Base-by-base conservation (phyloP, 352 stramenopile genomes). In the Pythium brachiatum region DNA sequence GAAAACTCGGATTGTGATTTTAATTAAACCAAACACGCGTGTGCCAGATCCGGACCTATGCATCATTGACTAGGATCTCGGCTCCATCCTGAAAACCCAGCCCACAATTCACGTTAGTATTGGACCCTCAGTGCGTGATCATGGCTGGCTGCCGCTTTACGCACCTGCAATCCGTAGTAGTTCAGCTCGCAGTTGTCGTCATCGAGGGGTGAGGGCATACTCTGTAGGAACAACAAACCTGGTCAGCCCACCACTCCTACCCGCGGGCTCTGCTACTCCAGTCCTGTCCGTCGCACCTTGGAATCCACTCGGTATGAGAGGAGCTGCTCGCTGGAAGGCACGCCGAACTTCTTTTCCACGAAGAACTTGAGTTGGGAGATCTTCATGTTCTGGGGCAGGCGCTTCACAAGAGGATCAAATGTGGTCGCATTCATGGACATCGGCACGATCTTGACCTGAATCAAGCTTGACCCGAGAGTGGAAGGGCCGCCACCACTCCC, bases 381-480 rank as follows among this genome's bases (percentile, higher is more conserved):
- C 64, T 84, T 91, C 81, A 93, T 91, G 55, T 81, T 83, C 41
- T 89, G 74, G 11, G 84, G 80, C 23, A 93, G 77, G 7, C 79
- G 80, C 68, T 93, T 93, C 5, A 66, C 54, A 58, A 93, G 66
- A 29, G 78, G 67, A 26, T 93, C 78, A 16, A 90, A 79, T 8
- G 78, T 74, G 7, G 76, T 88, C 1, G 84, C 81, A 54, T 83
- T 71, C 73, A 90, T 90, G 2, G 80, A 88, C 78, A 91, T 89
- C 0, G 80, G 80, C 9, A 91, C 60, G 38, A 93, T 81, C 55
- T 65, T 86, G 32, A 90, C 78, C 36, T 78, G 75, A 16, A 90
- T 69, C n/a, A 90, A 58, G 36, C 77, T 91, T 0, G 78, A 77
- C 0, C 68, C 66, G 13, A 93, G 64, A 25, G 82, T 88, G 11